Base-by-base conservation (phyloP, 2,329 filamentous ascomycete species). In the Colletotrichum sojae region DNA sequence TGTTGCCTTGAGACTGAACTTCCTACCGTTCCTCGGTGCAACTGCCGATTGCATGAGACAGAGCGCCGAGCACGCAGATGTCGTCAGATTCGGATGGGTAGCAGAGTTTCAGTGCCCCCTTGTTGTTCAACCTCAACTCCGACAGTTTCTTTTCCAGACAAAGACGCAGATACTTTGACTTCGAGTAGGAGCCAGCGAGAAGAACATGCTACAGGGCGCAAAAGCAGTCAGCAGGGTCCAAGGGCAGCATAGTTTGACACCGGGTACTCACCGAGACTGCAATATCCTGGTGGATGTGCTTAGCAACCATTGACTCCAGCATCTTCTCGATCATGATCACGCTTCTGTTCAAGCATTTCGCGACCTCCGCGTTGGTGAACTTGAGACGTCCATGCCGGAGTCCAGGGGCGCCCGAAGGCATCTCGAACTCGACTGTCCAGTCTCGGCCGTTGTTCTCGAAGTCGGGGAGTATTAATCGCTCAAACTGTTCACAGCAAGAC, bases 361-460 rank as follows among this genome's bases (percentile, higher is more conserved):
- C n/a, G 3, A 62, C 9, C 16, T 62, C 48, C 8, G 48, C 22
- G 49, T 53, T 62, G 15, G 48, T 22, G 16, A 62, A 62, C 48
- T 43, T 62, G 9, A 53, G 58, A 8, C 58, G 20, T 31, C 58
- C 58, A 15, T 62, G 46, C 31, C 45, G 58, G 13, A 62, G 36
- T 4, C 58, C 48, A 9, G 48, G 48, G 4, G 49, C n/a, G 20
- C 18, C 36, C 2, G 58, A 59, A 1, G 58, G 48, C 8, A 62
- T 62, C 48, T 62, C 58, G 6, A 54, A 62, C 20, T 53, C 58
- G 15, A 45, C 58, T 5, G 31, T 45, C 48, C 48, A 53, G 3
- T 62, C 58, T 1, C n/a, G 20, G 12, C 58, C 58, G 9, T 62
- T 46, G 36, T 43, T 62, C 20, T 54, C 58, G 15, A 62, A 62